Evolutionary conservation across 192 early-diverging fungal genomes (phyloP).

Genomic region (Linnemannia hyalina): DNA sequence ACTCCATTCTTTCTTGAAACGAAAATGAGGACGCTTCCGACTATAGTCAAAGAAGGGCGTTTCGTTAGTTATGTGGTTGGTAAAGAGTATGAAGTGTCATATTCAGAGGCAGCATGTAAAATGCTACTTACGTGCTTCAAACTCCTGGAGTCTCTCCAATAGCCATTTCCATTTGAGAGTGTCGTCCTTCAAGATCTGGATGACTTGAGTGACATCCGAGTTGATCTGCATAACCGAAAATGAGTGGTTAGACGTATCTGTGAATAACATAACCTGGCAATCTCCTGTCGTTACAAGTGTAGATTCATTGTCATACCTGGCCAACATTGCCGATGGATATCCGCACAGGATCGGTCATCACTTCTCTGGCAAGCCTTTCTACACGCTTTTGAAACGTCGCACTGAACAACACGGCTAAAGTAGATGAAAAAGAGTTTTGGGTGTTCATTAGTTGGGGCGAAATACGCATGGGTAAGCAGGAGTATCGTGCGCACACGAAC

Average conservation of each 20-base stretch:
- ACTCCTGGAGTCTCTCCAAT: slow-evolving; percentile 63
- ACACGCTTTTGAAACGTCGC: slow-evolving; percentile 83
- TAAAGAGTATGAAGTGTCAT: background rate
- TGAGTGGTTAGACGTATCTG: background rate
- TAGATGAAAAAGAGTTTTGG: background rate
- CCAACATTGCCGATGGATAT: slow-evolving; percentile 81
- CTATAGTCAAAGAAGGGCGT: slow-evolving; percentile 20
- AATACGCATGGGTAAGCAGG: background rate
- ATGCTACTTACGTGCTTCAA: slow-evolving; percentile 63
- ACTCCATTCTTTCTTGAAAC: slow-evolving; percentile 80
- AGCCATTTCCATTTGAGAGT: slow-evolving; percentile 84
- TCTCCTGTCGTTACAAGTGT: background rate
- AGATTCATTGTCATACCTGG: slow-evolving; percentile 42
- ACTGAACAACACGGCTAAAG: slow-evolving; percentile 76
- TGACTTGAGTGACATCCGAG: slow-evolving; percentile 80
- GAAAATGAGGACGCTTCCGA: slow-evolving; percentile 84
- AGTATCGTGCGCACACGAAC: background rate
- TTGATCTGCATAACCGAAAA: slow-evolving; percentile 59
- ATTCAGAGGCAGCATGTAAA: background rate
- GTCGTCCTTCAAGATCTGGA: slow-evolving; percentile 74
- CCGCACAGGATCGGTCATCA: slow-evolving; percentile 77
- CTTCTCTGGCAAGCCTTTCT: slow-evolving; percentile 78
- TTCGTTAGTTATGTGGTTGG: background rate
- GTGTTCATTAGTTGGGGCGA: background rate
- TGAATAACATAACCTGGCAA: background rate